phyloP scores from a whole-genome alignment of 2,329 filamentous ascomycete genomes.

The Samsoniella hepiali region DNA sequence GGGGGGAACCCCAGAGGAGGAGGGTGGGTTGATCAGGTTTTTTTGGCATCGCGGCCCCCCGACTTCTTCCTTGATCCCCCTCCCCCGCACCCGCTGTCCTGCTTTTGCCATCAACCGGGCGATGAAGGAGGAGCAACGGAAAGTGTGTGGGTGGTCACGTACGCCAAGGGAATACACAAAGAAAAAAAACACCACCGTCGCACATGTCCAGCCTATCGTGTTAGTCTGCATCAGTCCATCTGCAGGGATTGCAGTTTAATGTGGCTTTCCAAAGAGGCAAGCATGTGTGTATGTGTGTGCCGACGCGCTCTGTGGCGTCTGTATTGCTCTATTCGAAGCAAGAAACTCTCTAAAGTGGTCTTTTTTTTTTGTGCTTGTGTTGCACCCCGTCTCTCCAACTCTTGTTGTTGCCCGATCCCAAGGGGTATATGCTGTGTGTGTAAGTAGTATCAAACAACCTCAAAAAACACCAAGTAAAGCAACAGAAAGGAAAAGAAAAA shows the following conservation, averaged over 20 bases:
- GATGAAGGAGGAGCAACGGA: not conserved
- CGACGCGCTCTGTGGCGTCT: not conserved
- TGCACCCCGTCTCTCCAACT: not conserved
- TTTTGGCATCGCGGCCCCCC: not conserved
- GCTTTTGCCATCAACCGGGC: not conserved
- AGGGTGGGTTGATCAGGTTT: not conserved
- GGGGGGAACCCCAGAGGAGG: no score
- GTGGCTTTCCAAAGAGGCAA: not conserved
- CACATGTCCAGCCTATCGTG: not conserved
- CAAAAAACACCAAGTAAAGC: conserved; percentile 5
- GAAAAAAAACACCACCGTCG: not conserved
- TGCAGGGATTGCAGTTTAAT: not conserved
- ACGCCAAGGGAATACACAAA: not conserved
- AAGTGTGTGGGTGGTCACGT: not conserved
- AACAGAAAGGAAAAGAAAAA: not conserved
- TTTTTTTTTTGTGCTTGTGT: not conserved
- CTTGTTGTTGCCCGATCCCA: not conserved
- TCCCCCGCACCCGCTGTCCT: not conserved
- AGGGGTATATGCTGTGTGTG: conserved; percentile 6
- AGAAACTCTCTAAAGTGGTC: not conserved
- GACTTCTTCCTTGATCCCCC: conserved; percentile 11
- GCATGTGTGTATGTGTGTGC: not conserved
- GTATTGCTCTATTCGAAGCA: not conserved
- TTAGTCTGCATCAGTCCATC: conserved; percentile 1
- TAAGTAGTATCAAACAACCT: not conserved